These are phyloP conservation scores for Paspalum notatum DNA, from an alignment of 176 grass and related monocot species.

Conservation along the genomic window DNA sequence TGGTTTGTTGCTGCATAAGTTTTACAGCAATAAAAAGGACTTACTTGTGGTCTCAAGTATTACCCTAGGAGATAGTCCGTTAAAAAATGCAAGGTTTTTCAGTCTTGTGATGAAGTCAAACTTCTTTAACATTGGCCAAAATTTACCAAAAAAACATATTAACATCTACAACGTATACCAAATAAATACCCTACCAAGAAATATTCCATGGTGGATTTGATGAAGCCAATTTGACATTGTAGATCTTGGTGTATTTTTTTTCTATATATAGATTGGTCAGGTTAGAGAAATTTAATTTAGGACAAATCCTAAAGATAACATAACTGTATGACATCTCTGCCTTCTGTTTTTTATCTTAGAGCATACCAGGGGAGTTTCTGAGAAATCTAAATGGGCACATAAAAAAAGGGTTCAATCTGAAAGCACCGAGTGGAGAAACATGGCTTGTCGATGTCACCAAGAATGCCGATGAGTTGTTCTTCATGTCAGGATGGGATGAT, in stretches of 20 bases:
- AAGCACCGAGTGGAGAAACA: conserved; percentile 29
- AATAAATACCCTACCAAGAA: no score
- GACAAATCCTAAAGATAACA: neutral
- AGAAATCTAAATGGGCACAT: conserved; percentile 31
- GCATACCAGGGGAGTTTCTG: conserved; percentile 47
- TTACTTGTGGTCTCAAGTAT: neutral
- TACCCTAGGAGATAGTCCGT: neutral
- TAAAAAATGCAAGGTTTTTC: no score
- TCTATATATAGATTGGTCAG: no score
- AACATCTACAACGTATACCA: no score
- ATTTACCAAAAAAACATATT: no score
- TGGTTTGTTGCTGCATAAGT: neutral
- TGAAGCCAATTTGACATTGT: no score
- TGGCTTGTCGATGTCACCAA: conserved; percentile 38
- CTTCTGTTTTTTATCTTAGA: conserved; percentile 32
- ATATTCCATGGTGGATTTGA: no score
- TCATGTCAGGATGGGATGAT: conserved; percentile 48
- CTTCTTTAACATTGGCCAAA: no score
- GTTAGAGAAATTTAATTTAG: no score
- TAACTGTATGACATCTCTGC: neutral
- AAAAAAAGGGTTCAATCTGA: conserved; percentile 31
- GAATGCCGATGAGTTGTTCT: conserved; percentile 30
- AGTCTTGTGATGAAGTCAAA: no score
- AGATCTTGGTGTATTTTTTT: no score
- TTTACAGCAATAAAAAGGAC: neutral